Evolutionary conservation across 352 stramenopile species (phyloP).

Genomic region (Pythium aphanidermatum): DNA sequence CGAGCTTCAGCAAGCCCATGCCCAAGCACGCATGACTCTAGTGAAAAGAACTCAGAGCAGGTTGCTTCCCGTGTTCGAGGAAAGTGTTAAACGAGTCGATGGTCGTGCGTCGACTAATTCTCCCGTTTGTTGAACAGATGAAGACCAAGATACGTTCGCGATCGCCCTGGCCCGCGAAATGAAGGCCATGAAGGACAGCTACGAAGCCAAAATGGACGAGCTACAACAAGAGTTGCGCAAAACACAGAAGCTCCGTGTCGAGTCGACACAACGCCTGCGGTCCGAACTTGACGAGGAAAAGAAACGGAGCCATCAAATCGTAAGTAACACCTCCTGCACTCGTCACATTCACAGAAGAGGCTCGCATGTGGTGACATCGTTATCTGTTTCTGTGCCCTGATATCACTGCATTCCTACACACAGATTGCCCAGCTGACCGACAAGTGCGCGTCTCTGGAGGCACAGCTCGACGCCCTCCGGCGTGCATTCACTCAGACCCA

Average conservation of each 20-base stretch:
- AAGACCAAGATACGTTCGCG: conserved; percentile 73
- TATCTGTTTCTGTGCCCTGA: neutral
- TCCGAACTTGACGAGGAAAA: conserved; percentile 46
- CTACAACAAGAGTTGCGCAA: conserved; percentile 48
- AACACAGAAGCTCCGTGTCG: conserved; percentile 32
- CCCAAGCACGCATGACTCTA: neutral
- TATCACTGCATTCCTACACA: neutral
- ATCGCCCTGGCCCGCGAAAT: conserved; percentile 64
- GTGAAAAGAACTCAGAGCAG: neutral
- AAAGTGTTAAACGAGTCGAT: too few species aligned
- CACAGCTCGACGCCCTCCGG: conserved; percentile 28
- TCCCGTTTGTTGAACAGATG: conserved; percentile 20
- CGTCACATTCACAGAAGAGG: neutral
- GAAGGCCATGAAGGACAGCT: conserved; percentile 56
- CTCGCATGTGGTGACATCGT: neutral
- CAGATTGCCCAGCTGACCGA: conserved; percentile 40
- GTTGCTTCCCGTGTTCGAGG: neutral
- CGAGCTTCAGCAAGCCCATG: neutral
- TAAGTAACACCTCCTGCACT: conserved; percentile 12
- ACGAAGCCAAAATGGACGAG: conserved; percentile 58
- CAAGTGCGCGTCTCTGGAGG: conserved; percentile 32
- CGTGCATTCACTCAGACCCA: conserved; percentile 14
- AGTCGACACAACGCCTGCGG: conserved; percentile 40
- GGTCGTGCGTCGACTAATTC: too few species aligned
- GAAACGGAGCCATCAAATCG: conserved; percentile 31